phyloP scores from a whole-genome alignment of 2,329 filamentous ascomycete species.

The Bipolaris oryzae region DNA sequence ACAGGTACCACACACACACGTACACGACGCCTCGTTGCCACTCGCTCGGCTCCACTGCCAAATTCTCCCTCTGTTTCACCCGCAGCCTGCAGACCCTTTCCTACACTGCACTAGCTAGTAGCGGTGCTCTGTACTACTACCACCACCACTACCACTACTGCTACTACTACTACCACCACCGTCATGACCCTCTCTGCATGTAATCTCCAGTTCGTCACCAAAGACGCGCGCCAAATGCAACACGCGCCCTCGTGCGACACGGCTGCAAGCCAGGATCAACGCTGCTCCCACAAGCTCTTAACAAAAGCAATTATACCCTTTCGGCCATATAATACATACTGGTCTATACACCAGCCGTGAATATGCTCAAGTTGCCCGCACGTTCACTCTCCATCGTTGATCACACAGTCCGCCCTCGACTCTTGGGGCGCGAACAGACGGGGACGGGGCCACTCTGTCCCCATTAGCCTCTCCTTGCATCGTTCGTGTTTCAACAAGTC shows the following conservation, averaged over 20 bases:
- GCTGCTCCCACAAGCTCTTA: slow-evolving; percentile 25
- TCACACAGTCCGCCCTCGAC: slow-evolving; percentile 6
- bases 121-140: too few relatives aligned
- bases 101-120: too few relatives aligned
- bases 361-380: slow-evolving; percentile 2
- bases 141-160: too few relatives aligned
- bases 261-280: slow-evolving; percentile 16
- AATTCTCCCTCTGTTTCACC: too few relatives aligned
- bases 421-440: background rate
- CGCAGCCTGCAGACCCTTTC: too few relatives aligned
- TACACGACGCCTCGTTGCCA: too few relatives aligned
- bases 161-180: too few relatives aligned
- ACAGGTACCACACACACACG: too few relatives aligned
- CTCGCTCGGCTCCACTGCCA: too few relatives aligned
- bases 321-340: slow-evolving; percentile 11
- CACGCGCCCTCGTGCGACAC: slow-evolving; percentile 7
- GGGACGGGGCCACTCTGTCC: slow-evolving; percentile 1
- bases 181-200: background rate
- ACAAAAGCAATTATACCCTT: slow-evolving; percentile 23
- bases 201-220: slow-evolving; percentile 9
- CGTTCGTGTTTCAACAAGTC: slow-evolving; percentile 7
- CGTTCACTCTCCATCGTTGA: background rate
- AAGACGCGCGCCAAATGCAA: slow-evolving; percentile 14
- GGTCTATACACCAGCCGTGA: slow-evolving; percentile 6
- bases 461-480: slow-evolving; percentile 4